Evolutionary conservation across 1,284 basidiomycete genomes (phyloP), one percentile per base, ranked within the genome.

Genomic region (Leccinum pallidistipes): DNA sequence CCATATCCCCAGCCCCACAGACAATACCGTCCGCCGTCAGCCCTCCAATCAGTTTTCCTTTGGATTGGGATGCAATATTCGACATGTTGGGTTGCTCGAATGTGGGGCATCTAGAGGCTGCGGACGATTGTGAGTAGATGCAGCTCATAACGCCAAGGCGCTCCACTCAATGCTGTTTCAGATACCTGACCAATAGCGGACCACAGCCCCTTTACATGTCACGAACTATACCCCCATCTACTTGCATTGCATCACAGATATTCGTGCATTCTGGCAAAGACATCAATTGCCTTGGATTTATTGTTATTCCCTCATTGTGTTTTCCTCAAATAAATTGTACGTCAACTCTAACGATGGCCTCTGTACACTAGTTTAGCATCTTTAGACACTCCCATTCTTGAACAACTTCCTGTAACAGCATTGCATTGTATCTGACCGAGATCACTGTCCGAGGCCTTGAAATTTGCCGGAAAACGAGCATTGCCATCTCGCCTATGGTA

Each of bases 11-110:
- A 6, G 60, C 61, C 11, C 56, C 65, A 27, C 58, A 61, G 10
- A 55, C 55, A 4, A 58, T 64, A 36, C 57, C 64, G 34, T 34
- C 55, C 18, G 4, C 58, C n/a, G 11, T 60, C 53, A 58, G 14
- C 18, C 62, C 70, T 10, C 66, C 69, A 1, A 60, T 63, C 36
- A 62, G 67, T 38, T 69, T 68, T 38, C 74, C 66, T 34, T 66
- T 77, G 14, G 75, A 77, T 56, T 77, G 75, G 75, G 76, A 77
- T 54, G 60, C 45, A n/a, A 76, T 77, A 60, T 73, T 76, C 43
- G 69, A 75, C n/a, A 32, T 73, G 24, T 53, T 73, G 40, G 71
- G 57, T 29, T 69, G 61, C 47, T 65, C 63, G 21, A 32, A 62
- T 10, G 16, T 29, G 10, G 16, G 21, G 55, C n/a, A n/a, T 18